A percentile compares a stretch with the other conserved stretches of the same genome.
phyloP scores from a whole-genome alignment of 257 asterid species.

The Scutellaria baicalensis region DNA sequence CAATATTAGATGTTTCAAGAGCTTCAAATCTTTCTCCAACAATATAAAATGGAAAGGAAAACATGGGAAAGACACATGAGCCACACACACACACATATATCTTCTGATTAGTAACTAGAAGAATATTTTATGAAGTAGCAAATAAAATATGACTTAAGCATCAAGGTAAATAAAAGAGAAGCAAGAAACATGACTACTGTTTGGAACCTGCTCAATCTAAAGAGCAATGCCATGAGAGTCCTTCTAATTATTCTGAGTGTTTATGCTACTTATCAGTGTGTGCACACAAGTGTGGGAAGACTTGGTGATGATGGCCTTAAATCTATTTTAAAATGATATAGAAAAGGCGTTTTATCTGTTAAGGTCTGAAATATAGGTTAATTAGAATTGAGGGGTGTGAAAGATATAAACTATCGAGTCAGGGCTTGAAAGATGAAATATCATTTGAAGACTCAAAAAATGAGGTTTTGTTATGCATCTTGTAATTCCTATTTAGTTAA shows the following conservation, averaged over 20 bases:
- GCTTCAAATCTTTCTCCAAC: not conserved
- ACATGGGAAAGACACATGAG: not conserved
- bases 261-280: not conserved
- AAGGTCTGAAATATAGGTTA: no score
- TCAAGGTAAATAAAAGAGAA: not conserved
- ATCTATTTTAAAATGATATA: not conserved
- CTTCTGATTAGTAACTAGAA: no score
- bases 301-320: not conserved
- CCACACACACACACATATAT: no score
- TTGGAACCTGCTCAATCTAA: not conserved
- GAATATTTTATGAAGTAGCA: no score
- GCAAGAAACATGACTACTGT: not conserved
- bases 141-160: not conserved
- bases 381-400: no score
- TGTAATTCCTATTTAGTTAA: no score
- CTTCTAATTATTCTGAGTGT: not conserved
- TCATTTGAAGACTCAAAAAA: no score
- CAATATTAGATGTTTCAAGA: not conserved
- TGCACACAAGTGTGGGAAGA: not conserved
- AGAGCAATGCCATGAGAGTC: not conserved
- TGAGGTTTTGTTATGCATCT: no score
- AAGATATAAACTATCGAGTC: no score
- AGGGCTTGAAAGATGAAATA: no score
- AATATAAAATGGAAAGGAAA: not conserved
- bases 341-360: not conserved